Conservation (phyloP, 1,284 basidiomycete genomes). For the Moesziomyces aphidis region DNA sequence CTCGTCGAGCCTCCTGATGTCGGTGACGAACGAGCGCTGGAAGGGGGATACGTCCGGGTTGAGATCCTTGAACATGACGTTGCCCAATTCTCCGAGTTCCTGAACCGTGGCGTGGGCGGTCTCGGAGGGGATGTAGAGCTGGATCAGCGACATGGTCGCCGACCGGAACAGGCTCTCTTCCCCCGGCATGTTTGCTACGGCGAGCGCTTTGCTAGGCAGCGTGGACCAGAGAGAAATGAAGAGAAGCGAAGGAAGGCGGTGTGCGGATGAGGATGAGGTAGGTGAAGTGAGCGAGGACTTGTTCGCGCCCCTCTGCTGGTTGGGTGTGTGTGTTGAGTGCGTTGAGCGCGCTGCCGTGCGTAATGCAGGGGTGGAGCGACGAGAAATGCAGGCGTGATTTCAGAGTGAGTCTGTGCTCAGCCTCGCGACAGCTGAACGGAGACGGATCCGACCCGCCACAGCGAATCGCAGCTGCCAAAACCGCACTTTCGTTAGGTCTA, state of each 20-base stretch:
- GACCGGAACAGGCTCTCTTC: conserved; percentile 66
- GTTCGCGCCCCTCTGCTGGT: conserved; percentile 5
- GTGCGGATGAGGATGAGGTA: not conserved
- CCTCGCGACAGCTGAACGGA: not conserved
- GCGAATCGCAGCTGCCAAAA: not conserved
- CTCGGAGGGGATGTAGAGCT: conserved; percentile 97
- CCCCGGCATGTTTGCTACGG: conserved; percentile 36
- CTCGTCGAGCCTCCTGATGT: conserved; percentile 93
- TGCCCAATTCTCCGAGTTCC: conserved; percentile 92
- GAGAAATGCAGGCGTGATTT: not conserved
- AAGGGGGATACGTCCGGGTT: conserved; percentile 96
- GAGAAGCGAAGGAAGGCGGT: not conserved
- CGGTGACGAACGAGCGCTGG: conserved; percentile 96
- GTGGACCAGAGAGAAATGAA: not conserved
- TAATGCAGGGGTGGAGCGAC: conserved; percentile 14
- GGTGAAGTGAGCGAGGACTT: not conserved
- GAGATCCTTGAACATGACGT: conserved; percentile 97
- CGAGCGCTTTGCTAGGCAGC: conserved; percentile 8
- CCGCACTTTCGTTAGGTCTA: not conserved
- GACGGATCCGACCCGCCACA: conserved; percentile 24
- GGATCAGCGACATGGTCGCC: conserved; percentile 87
- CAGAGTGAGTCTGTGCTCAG: not conserved
- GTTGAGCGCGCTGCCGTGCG: not conserved
- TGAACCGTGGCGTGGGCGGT: conserved; percentile 96
- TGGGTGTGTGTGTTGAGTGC: conserved; percentile 1